These are phyloP conservation scores for Penicillium lividum DNA, from an alignment of 495 filamentous ascomycete genomes.

Conservation along the genomic window DNA sequence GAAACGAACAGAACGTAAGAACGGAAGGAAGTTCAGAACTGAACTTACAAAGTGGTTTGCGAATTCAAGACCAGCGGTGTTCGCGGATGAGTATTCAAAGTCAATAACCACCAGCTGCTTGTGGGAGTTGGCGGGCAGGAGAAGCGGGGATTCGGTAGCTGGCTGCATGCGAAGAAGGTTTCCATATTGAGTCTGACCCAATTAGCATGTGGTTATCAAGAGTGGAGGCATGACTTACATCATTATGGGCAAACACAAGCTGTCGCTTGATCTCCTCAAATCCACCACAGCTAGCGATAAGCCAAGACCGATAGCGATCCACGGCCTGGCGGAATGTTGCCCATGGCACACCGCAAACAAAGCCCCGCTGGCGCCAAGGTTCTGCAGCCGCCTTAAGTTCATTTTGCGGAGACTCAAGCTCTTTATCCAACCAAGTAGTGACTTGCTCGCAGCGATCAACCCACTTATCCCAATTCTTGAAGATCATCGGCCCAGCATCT, in stretches of 20 bases:
- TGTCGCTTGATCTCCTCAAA: conserved; percentile 63
- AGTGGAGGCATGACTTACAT: conserved; percentile 58
- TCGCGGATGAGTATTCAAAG: conserved; percentile 96
- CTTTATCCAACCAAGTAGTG: conserved; percentile 72
- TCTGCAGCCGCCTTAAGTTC: conserved; percentile 38
- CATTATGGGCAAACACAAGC: conserved; percentile 95
- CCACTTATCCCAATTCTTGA: conserved; percentile 97
- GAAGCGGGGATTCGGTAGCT: conserved; percentile 78
- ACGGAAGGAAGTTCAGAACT: not conserved
- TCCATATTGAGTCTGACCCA: conserved; percentile 86
- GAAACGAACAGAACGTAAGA: not conserved
- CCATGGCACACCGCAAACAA: conserved; percentile 87
- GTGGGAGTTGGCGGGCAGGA: conserved; percentile 86
- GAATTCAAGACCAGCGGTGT: conserved; percentile 84
- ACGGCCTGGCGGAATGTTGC: conserved; percentile 71
- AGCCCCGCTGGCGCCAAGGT: conserved; percentile 66
- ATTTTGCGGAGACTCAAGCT: conserved; percentile 53
- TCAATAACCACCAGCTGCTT: conserved; percentile 96
- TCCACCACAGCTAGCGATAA: conserved; percentile 71
- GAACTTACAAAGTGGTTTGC: conserved; percentile 88
- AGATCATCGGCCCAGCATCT: conserved; percentile 76
- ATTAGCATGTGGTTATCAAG: conserved; percentile 14
- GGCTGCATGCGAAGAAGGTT: conserved; percentile 93
- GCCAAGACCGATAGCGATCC: conserved; percentile 73
- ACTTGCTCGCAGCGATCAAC: conserved; percentile 75